A percentile compares a stretch with the other conserved stretches of the same genome.
phyloP scores from a whole-genome alignment of 2,329 filamentous ascomycete genomes.

The Capronia coronata region DNA sequence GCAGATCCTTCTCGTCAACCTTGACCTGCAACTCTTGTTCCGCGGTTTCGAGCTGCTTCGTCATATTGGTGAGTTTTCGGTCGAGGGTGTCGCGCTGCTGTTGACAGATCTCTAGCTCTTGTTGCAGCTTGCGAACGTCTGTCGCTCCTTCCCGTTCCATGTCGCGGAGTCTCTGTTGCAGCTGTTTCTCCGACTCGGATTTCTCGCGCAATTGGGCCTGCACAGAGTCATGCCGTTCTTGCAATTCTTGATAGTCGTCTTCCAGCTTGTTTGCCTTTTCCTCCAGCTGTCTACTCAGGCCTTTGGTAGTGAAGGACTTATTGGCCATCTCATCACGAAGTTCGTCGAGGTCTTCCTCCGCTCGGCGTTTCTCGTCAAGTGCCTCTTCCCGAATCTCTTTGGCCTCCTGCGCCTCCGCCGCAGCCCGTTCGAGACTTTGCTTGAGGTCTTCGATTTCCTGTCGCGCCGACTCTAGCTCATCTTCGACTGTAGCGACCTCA shows the following conservation, averaged over 20 bases:
- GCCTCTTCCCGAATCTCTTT: conserved; percentile 45
- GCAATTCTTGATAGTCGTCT: conserved; percentile 53
- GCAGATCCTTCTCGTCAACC: conserved; percentile 58
- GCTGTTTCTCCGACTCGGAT: conserved; percentile 35
- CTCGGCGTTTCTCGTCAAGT: conserved; percentile 46
- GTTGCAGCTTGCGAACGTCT: conserved; percentile 36
- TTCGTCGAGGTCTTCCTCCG: conserved; percentile 52
- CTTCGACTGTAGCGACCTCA: conserved; percentile 43
- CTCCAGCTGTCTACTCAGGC: conserved; percentile 66
- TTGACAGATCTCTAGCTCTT: conserved; percentile 40
- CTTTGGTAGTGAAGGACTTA: conserved; percentile 70
- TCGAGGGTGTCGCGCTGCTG: conserved; percentile 43
- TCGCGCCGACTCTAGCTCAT: conserved; percentile 43
- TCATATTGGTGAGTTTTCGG: conserved; percentile 38
- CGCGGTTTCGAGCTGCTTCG: conserved; percentile 45
- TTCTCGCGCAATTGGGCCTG: conserved; percentile 43
- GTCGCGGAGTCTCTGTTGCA: conserved; percentile 40
- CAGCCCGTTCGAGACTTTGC: conserved; percentile 36
- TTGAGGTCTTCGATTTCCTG: conserved; percentile 41
- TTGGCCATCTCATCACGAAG: conserved; percentile 72
- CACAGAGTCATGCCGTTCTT: conserved; percentile 41
- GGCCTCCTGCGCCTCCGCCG: conserved; percentile 35
- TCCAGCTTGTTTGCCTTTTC: conserved; percentile 63
- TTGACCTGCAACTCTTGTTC: conserved; percentile 55
- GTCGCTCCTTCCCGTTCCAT: conserved; percentile 37